Conservation (phyloP, 164 flowering plant species). For the Dillenia suffruticosa region DNA sequence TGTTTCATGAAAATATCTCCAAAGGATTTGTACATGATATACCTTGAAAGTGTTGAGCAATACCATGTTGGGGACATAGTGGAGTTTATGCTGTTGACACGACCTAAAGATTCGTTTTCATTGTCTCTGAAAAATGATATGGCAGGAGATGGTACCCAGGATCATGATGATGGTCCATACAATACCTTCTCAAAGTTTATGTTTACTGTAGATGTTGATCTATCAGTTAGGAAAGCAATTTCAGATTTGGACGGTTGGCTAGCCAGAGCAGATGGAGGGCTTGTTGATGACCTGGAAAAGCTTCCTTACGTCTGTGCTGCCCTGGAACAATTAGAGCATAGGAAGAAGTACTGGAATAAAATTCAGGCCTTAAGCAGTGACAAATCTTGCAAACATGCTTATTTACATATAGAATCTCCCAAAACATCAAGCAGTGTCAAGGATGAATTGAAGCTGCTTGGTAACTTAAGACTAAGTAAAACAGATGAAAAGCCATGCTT, state of each 20-base stretch:
- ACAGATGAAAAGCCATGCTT: constrained; percentile 17
- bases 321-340: constrained; percentile 64
- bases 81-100: constrained; percentile 72
- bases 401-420: constrained; percentile 11
- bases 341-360: constrained; percentile 75
- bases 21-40: constrained; percentile 77
- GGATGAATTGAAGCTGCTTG: constrained; percentile 13
- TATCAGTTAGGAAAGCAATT: constrained; percentile 71
- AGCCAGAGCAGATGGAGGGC: constrained; percentile 84
- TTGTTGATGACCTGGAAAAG: constrained; percentile 81
- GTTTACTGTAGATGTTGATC: constrained; percentile 76
- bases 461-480: constrained; percentile 12
- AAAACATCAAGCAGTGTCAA: constrained; percentile 8
- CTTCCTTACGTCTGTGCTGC: constrained; percentile 97
- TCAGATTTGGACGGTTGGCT: constrained; percentile 83
- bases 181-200: constrained; percentile 78
- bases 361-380: constrained; percentile 20
- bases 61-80: constrained; percentile 57
- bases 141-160: constrained; percentile 7
- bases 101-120: constrained; percentile 64
- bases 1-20: constrained; percentile 84
- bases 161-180: constrained; percentile 14
- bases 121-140: constrained; percentile 40
- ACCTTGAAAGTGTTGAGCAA: constrained; percentile 67
- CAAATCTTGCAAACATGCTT: constrained; percentile 15